These are phyloP conservation scores for Narthecium ossifragum DNA, from an alignment of 106 monocot species.

Conservation along the genomic window DNA sequence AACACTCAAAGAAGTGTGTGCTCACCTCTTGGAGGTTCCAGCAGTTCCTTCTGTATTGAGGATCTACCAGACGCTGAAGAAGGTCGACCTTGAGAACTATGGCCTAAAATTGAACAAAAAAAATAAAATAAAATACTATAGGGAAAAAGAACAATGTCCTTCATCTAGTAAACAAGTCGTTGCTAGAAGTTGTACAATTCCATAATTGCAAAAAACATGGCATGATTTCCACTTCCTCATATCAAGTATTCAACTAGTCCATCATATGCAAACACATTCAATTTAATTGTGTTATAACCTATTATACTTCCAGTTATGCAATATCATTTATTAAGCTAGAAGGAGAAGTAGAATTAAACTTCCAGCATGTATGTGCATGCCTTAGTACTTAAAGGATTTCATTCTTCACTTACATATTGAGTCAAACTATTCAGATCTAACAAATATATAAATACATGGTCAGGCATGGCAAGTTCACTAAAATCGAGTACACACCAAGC, in stretches of 20 bases:
- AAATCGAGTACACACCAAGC: no score
- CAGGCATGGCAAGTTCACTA: no score
- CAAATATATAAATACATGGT: no score
- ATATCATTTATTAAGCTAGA: no score
- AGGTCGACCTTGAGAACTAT: slow-evolving; percentile 55
- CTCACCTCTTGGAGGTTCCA: slow-evolving; percentile 6
- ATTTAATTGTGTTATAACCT: no score
- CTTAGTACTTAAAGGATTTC: no score
- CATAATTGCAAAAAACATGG: background rate
- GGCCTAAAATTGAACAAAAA: slow-evolving; percentile 26
- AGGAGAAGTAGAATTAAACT: no score
- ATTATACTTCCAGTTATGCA: no score
- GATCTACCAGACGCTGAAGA: slow-evolving; percentile 39
- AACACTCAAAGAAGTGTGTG: no score
- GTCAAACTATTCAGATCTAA: no score
- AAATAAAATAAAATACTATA: background rate
- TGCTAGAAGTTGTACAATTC: background rate
- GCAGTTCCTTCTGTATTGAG: slow-evolving; percentile 19
- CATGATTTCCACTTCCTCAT: background rate
- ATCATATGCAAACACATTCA: background rate
- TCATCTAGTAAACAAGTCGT: background rate
- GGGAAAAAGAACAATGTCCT: background rate
- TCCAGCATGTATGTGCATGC: no score
- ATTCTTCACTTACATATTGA: no score
- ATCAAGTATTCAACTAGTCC: background rate